These are phyloP conservation scores for Mercurialis annua DNA, from an alignment of 345 rosid species.

Conservation along the genomic window DNA sequence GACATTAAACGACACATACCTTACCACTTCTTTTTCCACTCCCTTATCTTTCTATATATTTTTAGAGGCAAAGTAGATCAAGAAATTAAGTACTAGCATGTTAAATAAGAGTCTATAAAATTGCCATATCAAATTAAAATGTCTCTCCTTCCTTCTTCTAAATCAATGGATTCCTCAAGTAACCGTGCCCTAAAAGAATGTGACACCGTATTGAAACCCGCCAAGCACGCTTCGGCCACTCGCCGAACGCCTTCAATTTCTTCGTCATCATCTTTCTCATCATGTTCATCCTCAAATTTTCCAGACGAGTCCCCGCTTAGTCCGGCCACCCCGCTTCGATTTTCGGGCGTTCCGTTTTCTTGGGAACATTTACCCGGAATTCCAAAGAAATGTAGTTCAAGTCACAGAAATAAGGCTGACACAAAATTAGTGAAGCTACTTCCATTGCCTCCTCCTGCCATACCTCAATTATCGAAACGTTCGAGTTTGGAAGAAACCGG, in stretches of 20 bases:
- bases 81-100: background rate
- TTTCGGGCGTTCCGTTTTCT: conserved; percentile 82
- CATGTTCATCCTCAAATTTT: conserved; percentile 39
- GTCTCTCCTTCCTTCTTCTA: conserved; percentile 4
- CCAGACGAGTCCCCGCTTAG: conserved; percentile 47
- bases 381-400: conserved; percentile 53
- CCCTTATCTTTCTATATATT: background rate
- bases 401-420: conserved; percentile 28
- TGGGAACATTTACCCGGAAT: conserved; percentile 92
- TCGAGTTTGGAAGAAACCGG: conserved; percentile 2
- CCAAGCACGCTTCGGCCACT: conserved; percentile 13
- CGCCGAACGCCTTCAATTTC: conserved; percentile 33
- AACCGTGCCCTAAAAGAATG: conserved; percentile 23
- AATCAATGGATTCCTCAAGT: conserved; percentile 20
- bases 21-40: background rate
- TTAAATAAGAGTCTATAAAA: background rate
- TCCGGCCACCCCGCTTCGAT: conserved; percentile 56
- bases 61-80: background rate
- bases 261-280: conserved; percentile 32
- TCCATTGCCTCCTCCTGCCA: conserved; percentile 61
- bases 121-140: background rate
- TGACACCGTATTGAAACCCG: conserved; percentile 14
- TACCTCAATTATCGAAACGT: conserved; percentile 29
- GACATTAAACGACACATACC: background rate
- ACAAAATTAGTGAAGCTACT: conserved; percentile 28